Base-by-base conservation (phyloP, 176 grass and related monocot genomes). In the Carex scoparia region DNA sequence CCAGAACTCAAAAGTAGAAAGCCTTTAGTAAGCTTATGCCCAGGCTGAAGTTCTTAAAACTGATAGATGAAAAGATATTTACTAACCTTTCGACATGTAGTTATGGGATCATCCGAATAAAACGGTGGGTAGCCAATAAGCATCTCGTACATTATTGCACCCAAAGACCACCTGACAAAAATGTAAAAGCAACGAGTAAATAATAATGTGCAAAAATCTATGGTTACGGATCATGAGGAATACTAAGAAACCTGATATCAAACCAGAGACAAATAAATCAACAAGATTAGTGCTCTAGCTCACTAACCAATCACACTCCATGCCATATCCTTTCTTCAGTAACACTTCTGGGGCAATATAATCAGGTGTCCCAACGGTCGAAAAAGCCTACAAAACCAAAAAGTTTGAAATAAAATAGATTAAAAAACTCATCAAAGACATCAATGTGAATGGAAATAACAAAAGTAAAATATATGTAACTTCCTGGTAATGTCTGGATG, bases 331-430 rank as follows among this genome's bases (percentile, higher is more conserved):
- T 87, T 99, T 99, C 85, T 99, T 99, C 66, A 99, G 83, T 73
- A 99, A 87, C 88, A 97, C 92, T 90, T 97, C 94, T 61, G 94
- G 94, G 85, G 96, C 96, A 94, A 99, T 95, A 89, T 99, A 99
- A 80, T 99, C 96, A 7, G 93, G 93, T 8, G 96, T 99, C 38
- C 96, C 96, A 90, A 99, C 96, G 81, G 93, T 99, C 18, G 96
- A 99, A 89, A 95, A 99, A 71, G 96, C 96, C 96, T 99, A 84
- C 38, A 90, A 28, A 31, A 72, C 61, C 13, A 61, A 59, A 63
- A 81, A 88, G 61, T 32, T 71, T 58, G 6, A 28, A 13, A 75
- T 23, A 79, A 35, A 79, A 57, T 57, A 16, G 12, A 79, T 58
- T 79, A 13, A 58, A 72, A 30, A 79, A 79, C 18, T 16, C 37